Conservation (phyloP, 106 monocot species). For the Dioscorea alata region DNA sequence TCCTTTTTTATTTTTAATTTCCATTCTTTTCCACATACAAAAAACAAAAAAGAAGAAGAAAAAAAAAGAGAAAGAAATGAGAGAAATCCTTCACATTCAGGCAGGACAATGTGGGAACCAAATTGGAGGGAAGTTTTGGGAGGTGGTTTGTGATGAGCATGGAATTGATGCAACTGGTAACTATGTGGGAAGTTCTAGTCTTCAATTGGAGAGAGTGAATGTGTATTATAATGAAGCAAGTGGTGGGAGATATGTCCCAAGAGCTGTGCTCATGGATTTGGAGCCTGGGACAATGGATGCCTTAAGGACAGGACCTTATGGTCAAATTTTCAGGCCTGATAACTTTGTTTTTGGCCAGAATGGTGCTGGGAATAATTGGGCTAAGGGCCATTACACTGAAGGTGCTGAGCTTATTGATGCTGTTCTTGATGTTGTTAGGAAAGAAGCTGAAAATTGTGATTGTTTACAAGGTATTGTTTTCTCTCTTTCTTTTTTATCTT, state of each 20-base stretch:
- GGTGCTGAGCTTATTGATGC: slow-evolving; percentile 63
- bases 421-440: slow-evolving; percentile 61
- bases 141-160: slow-evolving; percentile 58
- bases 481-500: background rate
- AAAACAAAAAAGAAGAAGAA: too few relatives aligned
- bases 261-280: slow-evolving; percentile 48
- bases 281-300: slow-evolving; percentile 55
- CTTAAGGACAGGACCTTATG: slow-evolving; percentile 39
- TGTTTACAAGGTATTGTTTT: slow-evolving; percentile 45
- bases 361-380: slow-evolving; percentile 70
- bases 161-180: slow-evolving; percentile 41
- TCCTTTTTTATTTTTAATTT: background rate
- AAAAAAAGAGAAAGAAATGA: slow-evolving; percentile 10
- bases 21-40: background rate
- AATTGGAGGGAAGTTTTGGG: slow-evolving; percentile 67
- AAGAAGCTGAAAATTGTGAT: slow-evolving; percentile 76
- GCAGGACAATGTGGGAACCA: slow-evolving; percentile 63
- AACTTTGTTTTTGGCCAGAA: slow-evolving; percentile 62
- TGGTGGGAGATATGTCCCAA: slow-evolving; percentile 41
- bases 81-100: slow-evolving; percentile 61
- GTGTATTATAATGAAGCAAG: slow-evolving; percentile 61
- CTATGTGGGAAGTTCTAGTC: slow-evolving; percentile 30
- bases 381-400: slow-evolving; percentile 67
- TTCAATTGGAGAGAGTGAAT: slow-evolving; percentile 49
- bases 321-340: slow-evolving; percentile 47